These are phyloP conservation scores for Tuber aestivum DNA, from an alignment of 495 filamentous ascomycete species.

Conservation along the genomic window DNA sequence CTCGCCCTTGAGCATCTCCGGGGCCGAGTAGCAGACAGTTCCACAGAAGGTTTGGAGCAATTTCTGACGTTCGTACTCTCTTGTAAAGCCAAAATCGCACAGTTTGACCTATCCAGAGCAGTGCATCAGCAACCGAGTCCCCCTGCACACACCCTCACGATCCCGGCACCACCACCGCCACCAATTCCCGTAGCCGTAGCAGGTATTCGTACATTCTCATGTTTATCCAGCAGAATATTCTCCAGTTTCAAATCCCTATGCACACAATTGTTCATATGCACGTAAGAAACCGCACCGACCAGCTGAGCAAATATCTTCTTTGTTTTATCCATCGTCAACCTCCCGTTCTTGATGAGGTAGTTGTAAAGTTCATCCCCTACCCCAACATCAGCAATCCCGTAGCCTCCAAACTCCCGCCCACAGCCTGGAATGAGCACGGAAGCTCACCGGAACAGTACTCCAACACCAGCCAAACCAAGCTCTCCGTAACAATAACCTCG, in stretches of 20 bases:
- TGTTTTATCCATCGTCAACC: constrained; percentile 77
- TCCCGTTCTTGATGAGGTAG: constrained; percentile 80
- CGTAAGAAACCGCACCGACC: constrained; percentile 90
- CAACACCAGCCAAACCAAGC: constrained; percentile 87
- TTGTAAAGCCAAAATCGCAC: constrained; percentile 97
- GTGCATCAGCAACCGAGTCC: constrained; percentile 10
- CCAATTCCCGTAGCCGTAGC: neutral
- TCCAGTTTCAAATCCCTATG: constrained; percentile 96
- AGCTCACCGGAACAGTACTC: constrained; percentile 90
- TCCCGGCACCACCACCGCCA: neutral
- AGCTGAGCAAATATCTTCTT: constrained; percentile 94
- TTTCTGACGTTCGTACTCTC: constrained; percentile 93
- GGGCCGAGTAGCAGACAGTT: constrained; percentile 94
- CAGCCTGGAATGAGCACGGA: constrained; percentile 7
- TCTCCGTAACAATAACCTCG: constrained; percentile 95
- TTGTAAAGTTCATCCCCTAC: constrained; percentile 95
- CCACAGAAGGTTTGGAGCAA: constrained; percentile 97
- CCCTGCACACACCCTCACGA: neutral
- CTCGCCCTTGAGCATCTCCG: constrained; percentile 97
- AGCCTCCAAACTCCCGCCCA: constrained; percentile 7
- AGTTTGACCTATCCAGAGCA: constrained; percentile 62
- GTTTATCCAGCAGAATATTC: constrained; percentile 93
- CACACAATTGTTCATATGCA: constrained; percentile 91
- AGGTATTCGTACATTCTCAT: constrained; percentile 59
- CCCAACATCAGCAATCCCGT: constrained; percentile 4